phyloP scores from a whole-genome alignment of 2,329 filamentous ascomycete species.

The Sporothrix globosa region DNA sequence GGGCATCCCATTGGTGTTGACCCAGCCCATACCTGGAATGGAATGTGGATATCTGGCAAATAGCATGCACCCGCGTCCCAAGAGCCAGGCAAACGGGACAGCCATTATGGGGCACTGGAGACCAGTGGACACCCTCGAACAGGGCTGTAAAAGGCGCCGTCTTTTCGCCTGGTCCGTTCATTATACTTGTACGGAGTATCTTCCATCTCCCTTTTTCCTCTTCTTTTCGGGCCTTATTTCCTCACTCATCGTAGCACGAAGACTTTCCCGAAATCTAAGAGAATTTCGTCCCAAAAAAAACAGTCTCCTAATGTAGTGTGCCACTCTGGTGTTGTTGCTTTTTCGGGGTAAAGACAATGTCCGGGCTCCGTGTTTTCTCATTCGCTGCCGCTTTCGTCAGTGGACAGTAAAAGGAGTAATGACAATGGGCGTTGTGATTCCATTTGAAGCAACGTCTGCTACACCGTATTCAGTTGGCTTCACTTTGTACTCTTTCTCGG shows the following conservation, averaged over 20 bases:
- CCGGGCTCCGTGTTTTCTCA: neutral
- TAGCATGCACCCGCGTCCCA: neutral
- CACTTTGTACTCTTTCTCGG: neutral
- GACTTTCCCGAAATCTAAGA: neutral
- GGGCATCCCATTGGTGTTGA: neutral
- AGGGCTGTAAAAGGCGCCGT: neutral
- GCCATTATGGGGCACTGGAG: neutral
- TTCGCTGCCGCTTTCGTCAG: neutral
- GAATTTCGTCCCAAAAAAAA: neutral
- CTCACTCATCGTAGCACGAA: conserved; percentile 19
- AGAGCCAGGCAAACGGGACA: neutral
- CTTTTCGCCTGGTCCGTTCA: too few species aligned
- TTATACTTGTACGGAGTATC: neutral
- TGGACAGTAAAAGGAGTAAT: too few species aligned
- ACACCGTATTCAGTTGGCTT: neutral
- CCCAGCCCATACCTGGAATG: neutral
- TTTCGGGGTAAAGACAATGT: neutral
- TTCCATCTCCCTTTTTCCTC: neutral
- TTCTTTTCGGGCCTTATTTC: neutral
- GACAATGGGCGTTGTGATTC: neutral
- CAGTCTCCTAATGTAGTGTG: neutral
- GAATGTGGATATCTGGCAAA: neutral
- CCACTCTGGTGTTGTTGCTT: too few species aligned
- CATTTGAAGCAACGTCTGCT: neutral
- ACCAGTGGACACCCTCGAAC: neutral